Percentiles rank a stretch among this genome's conserved stretches.
Conservation (phyloP, 768 basidiomycete species). For the Agaricus bisporus region DNA sequence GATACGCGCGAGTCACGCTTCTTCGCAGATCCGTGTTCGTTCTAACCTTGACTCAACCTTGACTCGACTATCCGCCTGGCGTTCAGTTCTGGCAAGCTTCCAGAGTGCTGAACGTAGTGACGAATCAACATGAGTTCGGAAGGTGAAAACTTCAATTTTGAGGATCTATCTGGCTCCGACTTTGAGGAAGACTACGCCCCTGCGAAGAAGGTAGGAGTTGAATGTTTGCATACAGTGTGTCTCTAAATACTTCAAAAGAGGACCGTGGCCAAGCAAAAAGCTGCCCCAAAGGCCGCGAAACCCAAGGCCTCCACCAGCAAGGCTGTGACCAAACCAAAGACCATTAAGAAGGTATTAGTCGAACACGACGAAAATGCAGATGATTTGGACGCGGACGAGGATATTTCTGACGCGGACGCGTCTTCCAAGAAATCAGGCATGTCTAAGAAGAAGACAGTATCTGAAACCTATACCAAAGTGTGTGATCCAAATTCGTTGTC, state of each 20-base stretch:
- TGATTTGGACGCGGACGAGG: slow-evolving; percentile 31
- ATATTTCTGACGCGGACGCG: background rate
- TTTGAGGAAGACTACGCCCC: slow-evolving; percentile 62
- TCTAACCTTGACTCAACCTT: background rate
- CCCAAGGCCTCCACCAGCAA: slow-evolving; percentile 1
- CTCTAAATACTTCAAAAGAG: slow-evolving; percentile 23
- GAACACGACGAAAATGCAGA: slow-evolving; percentile 63
- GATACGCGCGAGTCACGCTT: slow-evolving; percentile 3
- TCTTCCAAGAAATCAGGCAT: background rate
- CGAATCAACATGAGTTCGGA: slow-evolving; percentile 64
- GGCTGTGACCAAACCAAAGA: slow-evolving; percentile 1
- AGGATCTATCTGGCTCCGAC: slow-evolving; percentile 53
- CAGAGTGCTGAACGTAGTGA: background rate
- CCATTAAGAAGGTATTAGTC: slow-evolving; percentile 26
- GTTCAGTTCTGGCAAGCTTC: background rate
- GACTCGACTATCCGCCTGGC: background rate
- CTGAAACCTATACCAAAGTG: slow-evolving; percentile 89
- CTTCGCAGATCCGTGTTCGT: background rate
- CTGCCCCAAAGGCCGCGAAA: slow-evolving; percentile 15
- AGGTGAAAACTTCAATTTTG: slow-evolving; percentile 60
- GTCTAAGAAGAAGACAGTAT: slow-evolving; percentile 78
- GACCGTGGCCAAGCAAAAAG: slow-evolving; percentile 27
- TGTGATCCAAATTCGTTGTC: slow-evolving; percentile 15
- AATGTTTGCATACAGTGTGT: background rate
- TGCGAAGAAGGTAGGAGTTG: slow-evolving; percentile 42